These are phyloP conservation scores for Malus hybrid DNA, from an alignment of 331 rosid genomes.

Conservation along the genomic window DNA sequence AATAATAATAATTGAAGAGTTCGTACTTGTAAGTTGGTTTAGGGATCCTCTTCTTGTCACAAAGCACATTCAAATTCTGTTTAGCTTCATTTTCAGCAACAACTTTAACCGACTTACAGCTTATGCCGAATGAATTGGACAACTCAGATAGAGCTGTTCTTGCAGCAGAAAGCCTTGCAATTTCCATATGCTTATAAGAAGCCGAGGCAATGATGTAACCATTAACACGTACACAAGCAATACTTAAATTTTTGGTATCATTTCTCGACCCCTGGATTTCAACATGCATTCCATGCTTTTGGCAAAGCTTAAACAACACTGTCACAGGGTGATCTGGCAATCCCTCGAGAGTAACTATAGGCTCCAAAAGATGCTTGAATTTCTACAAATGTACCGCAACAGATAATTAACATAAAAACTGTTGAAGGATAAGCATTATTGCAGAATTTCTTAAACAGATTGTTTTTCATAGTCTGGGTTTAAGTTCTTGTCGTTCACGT, in stretches of 20 bases:
- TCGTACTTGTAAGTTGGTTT: background rate
- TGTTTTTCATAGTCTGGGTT: too few species aligned
- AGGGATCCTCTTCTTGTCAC: background rate
- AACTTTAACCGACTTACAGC: background rate
- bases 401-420: too few species aligned
- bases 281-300: conserved; percentile 45
- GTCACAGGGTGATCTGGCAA: background rate
- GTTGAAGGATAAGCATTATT: too few species aligned
- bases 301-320: conserved; percentile 43
- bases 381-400: conserved; percentile 23
- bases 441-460: too few species aligned
- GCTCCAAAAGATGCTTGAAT: conserved; percentile 20
- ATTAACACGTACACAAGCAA: conserved; percentile 43
- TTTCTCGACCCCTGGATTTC: conserved; percentile 25
- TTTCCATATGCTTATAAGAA: conserved; percentile 40
- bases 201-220: conserved; percentile 43
- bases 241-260: conserved; percentile 3
- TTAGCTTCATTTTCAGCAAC: background rate
- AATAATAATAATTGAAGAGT: background rate
- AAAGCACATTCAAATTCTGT: background rate
- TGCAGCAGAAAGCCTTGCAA: conserved; percentile 61
- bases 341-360: background rate
- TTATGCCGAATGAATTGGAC: background rate
- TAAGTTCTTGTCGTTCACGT: too few species aligned
- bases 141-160: conserved; percentile 39